Conservation (phyloP, 441 rosid species). For the Pelargonium myrrhifolium region DNA sequence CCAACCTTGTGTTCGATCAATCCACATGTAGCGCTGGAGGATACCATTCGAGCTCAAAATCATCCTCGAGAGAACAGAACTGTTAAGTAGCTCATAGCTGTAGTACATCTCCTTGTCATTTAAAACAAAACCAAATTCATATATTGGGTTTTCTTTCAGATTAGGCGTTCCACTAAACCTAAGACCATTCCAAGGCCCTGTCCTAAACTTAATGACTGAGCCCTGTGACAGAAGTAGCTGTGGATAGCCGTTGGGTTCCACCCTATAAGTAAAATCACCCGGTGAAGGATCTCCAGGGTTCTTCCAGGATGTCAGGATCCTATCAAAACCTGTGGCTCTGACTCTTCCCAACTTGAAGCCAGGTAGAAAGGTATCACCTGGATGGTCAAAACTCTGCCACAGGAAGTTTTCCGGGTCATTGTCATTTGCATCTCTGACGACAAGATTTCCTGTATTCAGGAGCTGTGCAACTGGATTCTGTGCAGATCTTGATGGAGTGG, state of each 20-base stretch:
- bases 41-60: slow-evolving; percentile 24
- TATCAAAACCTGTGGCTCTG: slow-evolving; percentile 8
- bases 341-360: slow-evolving; percentile 16
- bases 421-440: no score
- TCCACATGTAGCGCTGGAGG: slow-evolving; percentile 24
- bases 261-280: slow-evolving; percentile 20
- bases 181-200: slow-evolving; percentile 24
- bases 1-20: slow-evolving; percentile 18
- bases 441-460: neutral
- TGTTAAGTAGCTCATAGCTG: slow-evolving; percentile 23
- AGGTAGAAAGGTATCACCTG: slow-evolving; percentile 9
- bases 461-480: neutral
- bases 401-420: neutral
- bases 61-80: slow-evolving; percentile 29
- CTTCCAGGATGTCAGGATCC: slow-evolving; percentile 13
- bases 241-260: slow-evolving; percentile 30
- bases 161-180: slow-evolving; percentile 23
- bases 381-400: slow-evolving; percentile 9
- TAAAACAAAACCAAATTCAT: slow-evolving; percentile 23
- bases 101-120: slow-evolving; percentile 30
- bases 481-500: neutral
- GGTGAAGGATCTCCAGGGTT: slow-evolving; percentile 12
- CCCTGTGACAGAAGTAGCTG: slow-evolving; percentile 24
- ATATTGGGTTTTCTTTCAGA: slow-evolving; percentile 21
- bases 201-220: slow-evolving; percentile 17